Conservation (phyloP, 495 filamentous ascomycete species). For the Immersiella caudata region DNA sequence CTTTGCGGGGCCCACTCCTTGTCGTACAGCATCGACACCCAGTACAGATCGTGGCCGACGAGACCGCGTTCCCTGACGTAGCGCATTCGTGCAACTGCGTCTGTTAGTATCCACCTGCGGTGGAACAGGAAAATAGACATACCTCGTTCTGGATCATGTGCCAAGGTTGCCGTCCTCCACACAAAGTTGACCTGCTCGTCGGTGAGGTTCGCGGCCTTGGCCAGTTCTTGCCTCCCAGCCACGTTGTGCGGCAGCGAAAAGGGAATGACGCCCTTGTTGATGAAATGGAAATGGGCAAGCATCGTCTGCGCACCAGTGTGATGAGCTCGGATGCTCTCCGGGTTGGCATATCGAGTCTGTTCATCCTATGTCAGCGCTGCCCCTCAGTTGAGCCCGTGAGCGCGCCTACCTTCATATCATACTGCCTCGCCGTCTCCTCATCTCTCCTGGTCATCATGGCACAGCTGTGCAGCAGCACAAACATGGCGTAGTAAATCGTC, state of each 20-base stretch:
- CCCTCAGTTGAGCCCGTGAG: not conserved
- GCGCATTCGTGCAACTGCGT: constrained; percentile 20
- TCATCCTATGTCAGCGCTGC: not conserved
- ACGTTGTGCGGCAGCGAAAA: constrained; percentile 26
- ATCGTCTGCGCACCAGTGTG: constrained; percentile 47
- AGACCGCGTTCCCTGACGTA: constrained; percentile 13
- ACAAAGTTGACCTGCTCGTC: constrained; percentile 33
- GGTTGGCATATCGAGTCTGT: constrained; percentile 29
- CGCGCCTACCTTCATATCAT: constrained; percentile 14
- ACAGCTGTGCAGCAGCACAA: constrained; percentile 36
- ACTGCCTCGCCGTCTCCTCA: constrained; percentile 30
- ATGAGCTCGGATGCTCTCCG: constrained; percentile 28
- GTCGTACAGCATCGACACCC: constrained; percentile 35
- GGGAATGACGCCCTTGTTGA: constrained; percentile 42
- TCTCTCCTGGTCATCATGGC: constrained; percentile 33
- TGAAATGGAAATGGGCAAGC: constrained; percentile 48
- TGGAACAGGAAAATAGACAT: not conserved
- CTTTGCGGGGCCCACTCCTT: constrained; percentile 27
- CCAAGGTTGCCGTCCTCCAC: constrained; percentile 23
- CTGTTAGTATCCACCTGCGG: not conserved
- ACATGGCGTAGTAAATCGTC: constrained; percentile 34
- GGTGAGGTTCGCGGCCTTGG: constrained; percentile 30
- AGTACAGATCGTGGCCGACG: constrained; percentile 32
- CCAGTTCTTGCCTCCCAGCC: constrained; percentile 22
- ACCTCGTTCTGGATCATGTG: constrained; percentile 25